Percentiles rank a stretch among this genome's conserved stretches.
These are phyloP conservation scores for Boletus sp. DNA, from an alignment of 768 basidiomycete genomes.

Conservation along the genomic window DNA sequence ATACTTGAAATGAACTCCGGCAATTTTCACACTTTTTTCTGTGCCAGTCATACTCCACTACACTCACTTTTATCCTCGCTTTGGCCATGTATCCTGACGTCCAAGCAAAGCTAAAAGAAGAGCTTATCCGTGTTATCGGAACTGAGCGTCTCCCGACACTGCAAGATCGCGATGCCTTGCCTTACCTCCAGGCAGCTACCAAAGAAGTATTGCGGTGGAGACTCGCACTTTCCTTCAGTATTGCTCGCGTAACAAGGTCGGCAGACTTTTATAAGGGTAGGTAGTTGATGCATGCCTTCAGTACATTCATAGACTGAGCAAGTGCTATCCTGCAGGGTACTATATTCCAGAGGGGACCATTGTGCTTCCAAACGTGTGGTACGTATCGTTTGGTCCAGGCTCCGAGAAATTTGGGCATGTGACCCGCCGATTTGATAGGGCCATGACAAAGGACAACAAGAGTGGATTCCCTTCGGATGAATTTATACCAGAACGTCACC, in stretches of 20 bases:
- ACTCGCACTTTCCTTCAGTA: constrained; percentile 10
- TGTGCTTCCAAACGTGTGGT: constrained; percentile 17
- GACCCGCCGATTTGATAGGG: neutral
- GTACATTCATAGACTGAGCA: neutral
- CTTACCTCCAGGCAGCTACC: constrained; percentile 45
- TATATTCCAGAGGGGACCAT: constrained; percentile 12
- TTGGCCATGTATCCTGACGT: constrained; percentile 36
- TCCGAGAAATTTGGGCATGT: neutral
- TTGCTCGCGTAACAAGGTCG: constrained; percentile 7
- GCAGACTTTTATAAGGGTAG: constrained; percentile 11
- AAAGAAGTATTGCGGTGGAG: constrained; percentile 29
- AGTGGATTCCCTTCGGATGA: constrained; percentile 17
- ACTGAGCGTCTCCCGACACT: constrained; percentile 43
- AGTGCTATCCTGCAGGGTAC: neutral
- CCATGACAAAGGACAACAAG: constrained; percentile 15
- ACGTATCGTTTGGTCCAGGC: neutral
- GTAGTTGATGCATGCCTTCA: neutral
- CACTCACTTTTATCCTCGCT: constrained; percentile 17
- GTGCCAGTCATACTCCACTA: constrained; percentile 15
- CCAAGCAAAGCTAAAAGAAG: constrained; percentile 49
- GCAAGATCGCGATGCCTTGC: constrained; percentile 36
- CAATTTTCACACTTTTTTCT: neutral
- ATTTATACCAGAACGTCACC: constrained; percentile 13
- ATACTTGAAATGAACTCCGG: neutral
- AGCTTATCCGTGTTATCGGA: constrained; percentile 48